Conservation (phyloP, 805 yeast genomes). For the Hanseniaspora lindneri region DNA sequence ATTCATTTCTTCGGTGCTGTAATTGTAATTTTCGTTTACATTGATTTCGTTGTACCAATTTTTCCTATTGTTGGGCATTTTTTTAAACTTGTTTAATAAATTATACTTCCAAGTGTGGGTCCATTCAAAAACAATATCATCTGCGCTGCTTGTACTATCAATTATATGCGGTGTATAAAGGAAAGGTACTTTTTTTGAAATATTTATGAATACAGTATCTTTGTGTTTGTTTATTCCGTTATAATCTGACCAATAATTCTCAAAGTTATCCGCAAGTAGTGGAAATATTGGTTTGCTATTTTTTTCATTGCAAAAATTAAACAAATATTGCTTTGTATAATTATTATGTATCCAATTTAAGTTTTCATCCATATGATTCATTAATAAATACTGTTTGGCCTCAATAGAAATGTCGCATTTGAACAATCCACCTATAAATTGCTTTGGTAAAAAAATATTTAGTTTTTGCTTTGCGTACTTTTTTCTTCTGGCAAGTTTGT, state of each 20-base stretch:
- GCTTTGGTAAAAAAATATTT: slow-evolving; percentile 41
- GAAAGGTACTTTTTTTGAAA: slow-evolving; percentile 44
- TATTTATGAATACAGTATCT: slow-evolving; percentile 21
- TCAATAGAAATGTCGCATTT: slow-evolving; percentile 35
- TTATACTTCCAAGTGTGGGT: slow-evolving; percentile 19
- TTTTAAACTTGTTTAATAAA: slow-evolving; percentile 15
- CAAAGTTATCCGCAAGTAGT: slow-evolving; percentile 44
- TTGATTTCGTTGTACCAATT: slow-evolving; percentile 40
- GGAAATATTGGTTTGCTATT: slow-evolving; percentile 42
- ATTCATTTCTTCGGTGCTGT: slow-evolving; percentile 30
- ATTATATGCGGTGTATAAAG: slow-evolving; percentile 39
- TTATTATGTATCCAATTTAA: slow-evolving; percentile 13
- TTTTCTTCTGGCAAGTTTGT: slow-evolving; percentile 47
- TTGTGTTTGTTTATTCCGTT: slow-evolving; percentile 20
- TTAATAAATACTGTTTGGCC: slow-evolving; percentile 24
- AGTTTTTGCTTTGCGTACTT: slow-evolving; percentile 38
- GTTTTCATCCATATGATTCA: slow-evolving; percentile 17
- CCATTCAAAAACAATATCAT: slow-evolving; percentile 19
- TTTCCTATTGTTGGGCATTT: slow-evolving; percentile 17
- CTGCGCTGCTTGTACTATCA: slow-evolving; percentile 19
- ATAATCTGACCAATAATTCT: slow-evolving; percentile 36
- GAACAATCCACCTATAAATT: slow-evolving; percentile 55
- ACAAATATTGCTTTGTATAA: slow-evolving; percentile 18
- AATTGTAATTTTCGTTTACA: slow-evolving; percentile 41
- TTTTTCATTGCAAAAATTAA: slow-evolving; percentile 29